Base-by-base conservation (phyloP, 345 rosid species). In the Chamaenerion angustifolium region DNA sequence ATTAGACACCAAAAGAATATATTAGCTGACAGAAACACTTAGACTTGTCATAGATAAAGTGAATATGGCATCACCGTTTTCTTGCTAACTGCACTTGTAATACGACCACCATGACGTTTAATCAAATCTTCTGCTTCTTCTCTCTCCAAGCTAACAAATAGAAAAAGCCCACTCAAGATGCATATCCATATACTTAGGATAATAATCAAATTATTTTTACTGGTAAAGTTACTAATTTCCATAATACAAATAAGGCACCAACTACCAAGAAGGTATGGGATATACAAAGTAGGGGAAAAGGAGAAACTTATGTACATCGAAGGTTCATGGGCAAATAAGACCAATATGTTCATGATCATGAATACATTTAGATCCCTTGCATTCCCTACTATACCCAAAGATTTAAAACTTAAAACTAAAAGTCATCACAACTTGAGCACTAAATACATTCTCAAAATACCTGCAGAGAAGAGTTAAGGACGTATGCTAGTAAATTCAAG, bases 121-220 rank as follows among this genome's bases (percentile, higher is more conserved):
- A 92, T 81, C 71, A 92, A 60, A 75, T 83, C 98, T 68, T 87
- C 98, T 42, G 96, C 98, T 65, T 92, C 98, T 75, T 92, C 96
- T 66, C 98, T 80, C 76, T 92, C 98, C 69, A 92, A 70, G 72
- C 98, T 92, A 74, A 4, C 51, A 41, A 45, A 55, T 51, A 52
- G 64, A 61, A 50, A 46, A 49, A 50, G 21, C 60, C 56, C 37
- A 31, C 37, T 31, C 10, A 31, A 31, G 37, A 31, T 31, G 37
- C 37, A 31, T 7, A 31, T 31, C 8, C 37, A 31, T 31, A 31
- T 0, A 31, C 37, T 31, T 31, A 31, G 8, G 10, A 31, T 31
- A 31, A 7, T 31, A 31, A 31, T 7, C 25, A 21, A 21, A 21
- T 3, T 3, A 5, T 3, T 3, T 31, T 31, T 31, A 31, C 3